Percentiles rank a stretch among this genome's conserved stretches.
These are phyloP conservation scores for Syzygium grande DNA, from an alignment of 345 rosid genomes.

Conservation along the genomic window DNA sequence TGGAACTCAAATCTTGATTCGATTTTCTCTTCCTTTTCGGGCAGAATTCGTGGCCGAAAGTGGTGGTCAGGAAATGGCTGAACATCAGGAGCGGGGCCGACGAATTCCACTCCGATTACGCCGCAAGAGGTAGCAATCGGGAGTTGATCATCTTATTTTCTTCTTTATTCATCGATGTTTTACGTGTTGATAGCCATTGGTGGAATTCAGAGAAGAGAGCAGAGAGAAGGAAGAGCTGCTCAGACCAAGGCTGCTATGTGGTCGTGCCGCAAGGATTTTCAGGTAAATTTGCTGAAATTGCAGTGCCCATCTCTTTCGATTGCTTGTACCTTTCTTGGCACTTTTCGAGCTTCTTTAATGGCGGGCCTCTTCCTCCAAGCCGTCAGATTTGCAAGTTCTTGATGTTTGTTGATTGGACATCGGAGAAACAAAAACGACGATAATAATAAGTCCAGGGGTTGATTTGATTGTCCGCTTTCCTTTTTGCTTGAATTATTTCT, in stretches of 20 bases:
- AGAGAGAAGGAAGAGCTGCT: constrained; percentile 65
- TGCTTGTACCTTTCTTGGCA: neutral
- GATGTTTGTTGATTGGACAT: neutral
- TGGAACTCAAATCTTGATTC: neutral
- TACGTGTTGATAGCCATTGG: neutral
- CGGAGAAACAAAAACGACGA: neutral
- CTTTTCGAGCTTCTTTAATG: neutral
- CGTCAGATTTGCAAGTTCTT: neutral
- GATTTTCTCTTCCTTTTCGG: neutral
- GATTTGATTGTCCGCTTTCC: neutral
- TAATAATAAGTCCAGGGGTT: neutral
- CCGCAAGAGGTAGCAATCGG: constrained; percentile 33
- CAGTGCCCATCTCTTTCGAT: neutral
- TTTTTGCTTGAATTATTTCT: neutral
- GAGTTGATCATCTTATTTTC: neutral
- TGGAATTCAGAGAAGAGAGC: constrained; percentile 12
- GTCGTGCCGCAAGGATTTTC: constrained; percentile 47
- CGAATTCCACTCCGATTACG: constrained; percentile 69
- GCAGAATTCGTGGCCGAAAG: constrained; percentile 75
- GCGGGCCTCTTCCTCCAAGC: neutral
- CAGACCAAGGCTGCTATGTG: constrained; percentile 44
- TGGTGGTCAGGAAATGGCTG: constrained; percentile 73
- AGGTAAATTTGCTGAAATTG: constrained; percentile 29
- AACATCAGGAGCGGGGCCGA: constrained; percentile 57
- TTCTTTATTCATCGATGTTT: neutral